phyloP scores from a whole-genome alignment of 352 stramenopile species.

The Phytopythium mirpurense region DNA sequence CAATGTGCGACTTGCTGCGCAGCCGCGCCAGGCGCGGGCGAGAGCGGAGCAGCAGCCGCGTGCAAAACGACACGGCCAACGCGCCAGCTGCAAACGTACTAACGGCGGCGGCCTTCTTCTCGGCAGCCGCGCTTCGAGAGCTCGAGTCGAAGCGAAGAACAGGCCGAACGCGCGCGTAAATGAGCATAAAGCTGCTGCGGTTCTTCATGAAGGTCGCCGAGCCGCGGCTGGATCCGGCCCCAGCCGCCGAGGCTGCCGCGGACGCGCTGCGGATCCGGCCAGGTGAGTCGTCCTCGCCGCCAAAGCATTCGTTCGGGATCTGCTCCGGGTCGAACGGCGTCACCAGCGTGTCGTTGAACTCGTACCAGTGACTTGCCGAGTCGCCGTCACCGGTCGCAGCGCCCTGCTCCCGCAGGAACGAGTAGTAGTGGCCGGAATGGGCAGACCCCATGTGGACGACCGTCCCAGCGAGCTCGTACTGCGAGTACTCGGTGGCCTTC shows the following conservation, averaged over 20 bases:
- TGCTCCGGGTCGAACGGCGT: constrained; percentile 63
- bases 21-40: constrained; percentile 34
- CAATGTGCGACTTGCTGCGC: constrained; percentile 38
- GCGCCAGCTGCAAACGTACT: constrained; percentile 19
- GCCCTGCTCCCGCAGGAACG: constrained; percentile 66
- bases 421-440: constrained; percentile 89
- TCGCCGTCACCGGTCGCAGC: neutral
- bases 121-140: neutral
- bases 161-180: constrained; percentile 63
- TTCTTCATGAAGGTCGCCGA: constrained; percentile 59
- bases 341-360: constrained; percentile 87
- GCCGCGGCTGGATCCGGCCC: constrained; percentile 6
- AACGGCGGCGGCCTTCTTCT: constrained; percentile 6
- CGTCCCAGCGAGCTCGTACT: constrained; percentile 84
- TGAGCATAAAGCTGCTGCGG: constrained; percentile 85
- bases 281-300: constrained; percentile 33
- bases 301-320: constrained; percentile 74
- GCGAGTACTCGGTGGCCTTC: constrained; percentile 70
- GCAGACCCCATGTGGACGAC: constrained; percentile 87
- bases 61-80: constrained; percentile 34
- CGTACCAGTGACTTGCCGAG: constrained; percentile 60
- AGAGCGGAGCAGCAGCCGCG: constrained; percentile 26
- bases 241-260: constrained; percentile 7
- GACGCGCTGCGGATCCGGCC: constrained; percentile 17
- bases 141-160: constrained; percentile 22